Evolutionary conservation across 352 stramenopile genomes (phyloP).

Genomic region (Globisporangium camurandrum): DNA sequence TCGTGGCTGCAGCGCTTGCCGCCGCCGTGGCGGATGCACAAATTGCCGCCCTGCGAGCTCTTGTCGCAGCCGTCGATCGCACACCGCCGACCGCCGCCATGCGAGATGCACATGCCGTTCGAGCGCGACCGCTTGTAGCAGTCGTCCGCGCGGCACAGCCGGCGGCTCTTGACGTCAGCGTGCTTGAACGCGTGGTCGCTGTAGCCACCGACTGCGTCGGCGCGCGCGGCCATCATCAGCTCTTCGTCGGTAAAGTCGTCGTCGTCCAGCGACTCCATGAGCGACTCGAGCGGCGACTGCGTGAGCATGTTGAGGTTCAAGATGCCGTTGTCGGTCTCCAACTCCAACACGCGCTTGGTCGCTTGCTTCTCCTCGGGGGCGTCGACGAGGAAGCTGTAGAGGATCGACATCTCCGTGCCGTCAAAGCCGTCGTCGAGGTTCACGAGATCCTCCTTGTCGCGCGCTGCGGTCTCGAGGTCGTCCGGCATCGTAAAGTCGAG

Average conservation of each 20-base stretch:
- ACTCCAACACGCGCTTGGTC: conserved; percentile 26
- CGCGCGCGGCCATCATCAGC: conserved; percentile 43
- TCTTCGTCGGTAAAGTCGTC: conserved; percentile 65
- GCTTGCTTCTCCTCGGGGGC: conserved; percentile 50
- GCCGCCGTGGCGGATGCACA: conserved; percentile 83
- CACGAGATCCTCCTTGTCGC: conserved; percentile 69
- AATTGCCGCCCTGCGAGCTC: conserved; percentile 70
- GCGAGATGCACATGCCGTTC: conserved; percentile 80
- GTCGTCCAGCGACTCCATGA: conserved; percentile 73
- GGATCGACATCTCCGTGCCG: conserved; percentile 80
- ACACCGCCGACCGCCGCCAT: conserved; percentile 74
- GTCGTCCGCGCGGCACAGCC: conserved; percentile 59
- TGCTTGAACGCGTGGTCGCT: conserved; percentile 15
- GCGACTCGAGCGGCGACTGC: conserved; percentile 49
- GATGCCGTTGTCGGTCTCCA: conserved; percentile 57
- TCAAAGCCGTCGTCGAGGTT: conserved; percentile 80
- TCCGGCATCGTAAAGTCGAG: conserved; percentile 69
- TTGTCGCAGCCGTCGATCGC: conserved; percentile 72
- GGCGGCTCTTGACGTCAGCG: conserved; percentile 48
- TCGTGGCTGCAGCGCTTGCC: conserved; percentile 74
- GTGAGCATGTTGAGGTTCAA: conserved; percentile 72
- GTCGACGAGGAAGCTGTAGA: conserved; percentile 83
- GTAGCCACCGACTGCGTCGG: too few relatives aligned
- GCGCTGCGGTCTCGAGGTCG: conserved; percentile 37
- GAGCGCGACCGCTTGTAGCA: conserved; percentile 87